A percentile compares a stretch with the other conserved stretches of the same genome.
Evolutionary conservation across 495 filamentous ascomycete genomes (phyloP).

Genomic region (Hyaloscypha bicolor): DNA sequence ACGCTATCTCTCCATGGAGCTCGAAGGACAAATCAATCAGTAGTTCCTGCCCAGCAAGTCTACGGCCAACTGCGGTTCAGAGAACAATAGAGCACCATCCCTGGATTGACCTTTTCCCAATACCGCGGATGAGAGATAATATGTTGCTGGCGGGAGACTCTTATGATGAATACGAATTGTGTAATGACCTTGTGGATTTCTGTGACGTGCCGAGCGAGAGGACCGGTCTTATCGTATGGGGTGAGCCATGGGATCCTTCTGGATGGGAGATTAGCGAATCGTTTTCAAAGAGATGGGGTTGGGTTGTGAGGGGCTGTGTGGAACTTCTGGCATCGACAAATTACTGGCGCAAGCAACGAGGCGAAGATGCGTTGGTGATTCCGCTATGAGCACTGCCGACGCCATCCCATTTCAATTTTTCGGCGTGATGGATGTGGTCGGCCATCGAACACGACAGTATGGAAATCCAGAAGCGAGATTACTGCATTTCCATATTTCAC

Average conservation of each 20-base stretch:
- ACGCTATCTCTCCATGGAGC: slow-evolving; percentile 37
- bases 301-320: slow-evolving; percentile 42
- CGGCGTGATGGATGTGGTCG: no score
- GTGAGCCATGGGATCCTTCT: slow-evolving; percentile 41
- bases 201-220: slow-evolving; percentile 24
- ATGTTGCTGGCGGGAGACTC: slow-evolving; percentile 21
- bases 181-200: slow-evolving; percentile 36
- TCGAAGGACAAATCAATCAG: not conserved
- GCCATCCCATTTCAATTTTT: no score
- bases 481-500: no score
- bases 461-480: no score
- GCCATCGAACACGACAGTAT: no score
- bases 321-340: slow-evolving; percentile 45
- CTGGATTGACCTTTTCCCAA: slow-evolving; percentile 53
- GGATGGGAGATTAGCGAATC: slow-evolving; percentile 49
- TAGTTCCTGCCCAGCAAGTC: slow-evolving; percentile 1
- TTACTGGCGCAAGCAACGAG: slow-evolving; percentile 39
- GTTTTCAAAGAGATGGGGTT: slow-evolving; percentile 47
- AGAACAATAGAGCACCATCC: slow-evolving; percentile 41
- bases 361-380: slow-evolving; percentile 1
- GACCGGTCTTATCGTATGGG: slow-evolving; percentile 46
- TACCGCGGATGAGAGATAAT: slow-evolving; percentile 50
- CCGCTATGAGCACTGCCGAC: not conserved
- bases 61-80: slow-evolving; percentile 36
- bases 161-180: slow-evolving; percentile 33